Conservation (phyloP, 1,284 basidiomycete genomes). For the Puccinia sorghi region DNA sequence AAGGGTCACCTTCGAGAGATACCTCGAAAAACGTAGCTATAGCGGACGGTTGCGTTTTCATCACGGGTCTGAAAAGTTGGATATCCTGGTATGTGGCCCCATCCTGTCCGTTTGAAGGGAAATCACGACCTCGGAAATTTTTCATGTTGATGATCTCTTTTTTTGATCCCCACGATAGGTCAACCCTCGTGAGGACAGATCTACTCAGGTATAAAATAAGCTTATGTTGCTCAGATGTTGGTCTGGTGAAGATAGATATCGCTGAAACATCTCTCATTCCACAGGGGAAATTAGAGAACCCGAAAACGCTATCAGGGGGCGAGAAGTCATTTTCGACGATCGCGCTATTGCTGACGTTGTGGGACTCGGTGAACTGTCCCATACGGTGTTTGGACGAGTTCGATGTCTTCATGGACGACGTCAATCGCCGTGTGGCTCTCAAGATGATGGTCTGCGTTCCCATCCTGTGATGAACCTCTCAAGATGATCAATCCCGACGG, state of each 20-base stretch:
- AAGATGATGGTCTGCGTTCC: constrained; percentile 79
- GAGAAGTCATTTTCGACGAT: constrained; percentile 98
- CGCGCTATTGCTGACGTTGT: constrained; percentile 84
- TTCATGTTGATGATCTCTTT: neutral
- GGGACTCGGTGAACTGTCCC: constrained; percentile 92
- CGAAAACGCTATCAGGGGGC: constrained; percentile 72
- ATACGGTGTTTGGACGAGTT: constrained; percentile 83
- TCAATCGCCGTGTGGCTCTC: constrained; percentile 86
- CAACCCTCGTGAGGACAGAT: constrained; percentile 28
- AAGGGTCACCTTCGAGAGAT: constrained; percentile 75
- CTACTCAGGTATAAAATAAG: constrained; percentile 47
- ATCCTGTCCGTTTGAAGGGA: no score
- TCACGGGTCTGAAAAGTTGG: constrained; percentile 69
- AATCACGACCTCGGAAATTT: no score
- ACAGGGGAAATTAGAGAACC: constrained; percentile 38
- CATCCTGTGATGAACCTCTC: no score
- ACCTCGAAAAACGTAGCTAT: constrained; percentile 75
- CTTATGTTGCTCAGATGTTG: no score
- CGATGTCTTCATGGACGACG: constrained; percentile 90
- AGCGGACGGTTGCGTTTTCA: constrained; percentile 67
- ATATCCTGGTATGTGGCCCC: constrained; percentile 69
- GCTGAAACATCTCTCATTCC: no score
- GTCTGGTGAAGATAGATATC: no score
- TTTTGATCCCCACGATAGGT: constrained; percentile 5
- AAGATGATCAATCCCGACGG: no score